phyloP scores from a whole-genome alignment of 2,329 filamentous ascomycete genomes.

The Colletotrichum scovillei region DNA sequence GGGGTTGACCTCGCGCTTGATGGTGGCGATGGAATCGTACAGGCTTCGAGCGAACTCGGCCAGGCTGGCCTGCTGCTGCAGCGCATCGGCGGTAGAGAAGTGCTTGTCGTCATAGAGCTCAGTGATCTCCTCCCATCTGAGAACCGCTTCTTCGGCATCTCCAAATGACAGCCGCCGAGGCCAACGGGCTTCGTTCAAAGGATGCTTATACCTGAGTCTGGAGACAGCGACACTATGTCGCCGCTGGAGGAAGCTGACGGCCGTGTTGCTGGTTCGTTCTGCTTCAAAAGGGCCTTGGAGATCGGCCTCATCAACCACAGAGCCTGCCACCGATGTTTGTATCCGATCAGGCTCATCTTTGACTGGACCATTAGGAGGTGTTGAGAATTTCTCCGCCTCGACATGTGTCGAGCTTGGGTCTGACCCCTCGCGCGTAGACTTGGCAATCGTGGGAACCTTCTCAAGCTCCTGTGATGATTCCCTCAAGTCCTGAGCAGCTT shows the following conservation, averaged over 20 bases:
- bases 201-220: slow-evolving; percentile 43
- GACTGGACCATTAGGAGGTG: slow-evolving; percentile 9
- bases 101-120: slow-evolving; percentile 49
- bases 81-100: slow-evolving; percentile 36
- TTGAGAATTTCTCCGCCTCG: slow-evolving; percentile 17
- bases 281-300: slow-evolving; percentile 64
- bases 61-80: slow-evolving; percentile 41
- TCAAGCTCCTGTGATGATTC: slow-evolving; percentile 22
- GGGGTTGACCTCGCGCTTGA: slow-evolving; percentile 65
- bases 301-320: slow-evolving; percentile 69
- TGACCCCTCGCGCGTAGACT: slow-evolving; percentile 3
- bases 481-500: slow-evolving; percentile 10
- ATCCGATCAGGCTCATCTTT: slow-evolving; percentile 28
- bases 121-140: slow-evolving; percentile 71
- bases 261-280: slow-evolving; percentile 57
- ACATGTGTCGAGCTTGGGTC: slow-evolving; percentile 18
- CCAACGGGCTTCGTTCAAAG: slow-evolving; percentile 70
- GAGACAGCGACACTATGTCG: slow-evolving; percentile 67
- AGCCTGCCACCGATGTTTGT: slow-evolving; percentile 65
- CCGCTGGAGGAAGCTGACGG: slow-evolving; percentile 65
- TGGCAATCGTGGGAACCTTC: not conserved
- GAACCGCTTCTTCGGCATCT: slow-evolving; percentile 78
- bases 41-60: slow-evolving; percentile 68
- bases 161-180: slow-evolving; percentile 81
- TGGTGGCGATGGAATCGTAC: slow-evolving; percentile 61